Evolutionary conservation across 2,329 filamentous ascomycete genomes (phyloP).

Genomic region (Colletotrichum lini): DNA sequence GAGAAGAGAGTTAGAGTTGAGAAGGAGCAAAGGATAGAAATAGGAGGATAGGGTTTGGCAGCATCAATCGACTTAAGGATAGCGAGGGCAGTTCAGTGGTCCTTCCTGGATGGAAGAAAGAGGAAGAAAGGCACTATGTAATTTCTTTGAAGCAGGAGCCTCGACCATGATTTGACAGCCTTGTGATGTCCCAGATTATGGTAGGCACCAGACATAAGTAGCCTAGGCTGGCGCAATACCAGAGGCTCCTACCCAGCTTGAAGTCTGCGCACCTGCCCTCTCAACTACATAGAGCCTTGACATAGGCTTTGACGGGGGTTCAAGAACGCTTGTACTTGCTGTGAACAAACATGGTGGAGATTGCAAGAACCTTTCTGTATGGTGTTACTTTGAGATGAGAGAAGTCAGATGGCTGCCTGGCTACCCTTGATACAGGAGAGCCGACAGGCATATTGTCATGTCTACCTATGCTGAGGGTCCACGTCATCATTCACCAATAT

Average conservation of each 20-base stretch:
- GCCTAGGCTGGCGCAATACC: neutral
- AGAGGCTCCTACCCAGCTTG: neutral
- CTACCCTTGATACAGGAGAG: neutral
- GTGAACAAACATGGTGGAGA: no score
- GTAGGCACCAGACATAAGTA: neutral
- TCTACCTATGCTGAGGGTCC: neutral
- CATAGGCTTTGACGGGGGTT: neutral
- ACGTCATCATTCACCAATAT: neutral
- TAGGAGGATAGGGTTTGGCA: neutral
- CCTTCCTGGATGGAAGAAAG: neutral
- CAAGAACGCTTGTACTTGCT: neutral
- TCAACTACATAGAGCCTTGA: neutral
- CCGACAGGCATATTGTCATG: neutral
- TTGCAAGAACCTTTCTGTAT: neutral
- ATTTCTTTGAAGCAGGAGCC: neutral
- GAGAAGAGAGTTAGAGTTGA: neutral
- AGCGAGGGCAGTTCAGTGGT: no score
- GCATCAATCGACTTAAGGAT: neutral
- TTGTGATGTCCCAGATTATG: neutral
- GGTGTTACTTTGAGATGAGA: neutral
- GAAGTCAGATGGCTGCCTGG: neutral
- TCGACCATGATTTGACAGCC: neutral
- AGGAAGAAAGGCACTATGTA: neutral
- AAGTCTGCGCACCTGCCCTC: neutral
- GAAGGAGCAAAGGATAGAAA: neutral